Evolutionary conservation across 2,329 filamentous ascomycete species (phyloP).

Genomic region (Coniochaeta hoffmannii): DNA sequence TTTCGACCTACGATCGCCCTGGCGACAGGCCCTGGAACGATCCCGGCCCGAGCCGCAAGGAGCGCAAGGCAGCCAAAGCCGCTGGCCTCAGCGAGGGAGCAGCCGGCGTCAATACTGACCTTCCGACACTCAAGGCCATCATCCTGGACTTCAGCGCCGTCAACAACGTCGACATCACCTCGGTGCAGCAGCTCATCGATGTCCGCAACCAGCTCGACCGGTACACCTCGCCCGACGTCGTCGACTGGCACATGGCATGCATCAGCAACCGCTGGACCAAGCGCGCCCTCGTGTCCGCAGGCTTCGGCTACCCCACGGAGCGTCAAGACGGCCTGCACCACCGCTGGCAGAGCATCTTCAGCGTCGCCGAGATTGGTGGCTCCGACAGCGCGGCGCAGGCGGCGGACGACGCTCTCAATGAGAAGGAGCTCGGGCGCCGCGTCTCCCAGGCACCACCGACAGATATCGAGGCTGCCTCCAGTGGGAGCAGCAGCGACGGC

Average conservation of each 20-base stretch:
- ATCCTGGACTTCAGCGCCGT: constrained; percentile 92
- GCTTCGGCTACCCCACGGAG: constrained; percentile 75
- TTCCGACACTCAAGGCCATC: constrained; percentile 50
- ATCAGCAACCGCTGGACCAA: constrained; percentile 95
- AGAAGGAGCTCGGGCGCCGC: constrained; percentile 28
- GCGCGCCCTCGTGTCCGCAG: constrained; percentile 75
- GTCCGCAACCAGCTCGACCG: constrained; percentile 88
- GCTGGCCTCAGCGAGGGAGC: constrained; percentile 10
- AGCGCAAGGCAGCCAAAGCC: constrained; percentile 19
- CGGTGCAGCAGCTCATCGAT: constrained; percentile 86
- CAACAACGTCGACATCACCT: constrained; percentile 90
- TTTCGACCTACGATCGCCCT: constrained; percentile 52
- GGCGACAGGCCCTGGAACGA: constrained; percentile 95
- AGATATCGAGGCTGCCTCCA: constrained; percentile 17
- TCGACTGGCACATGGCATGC: constrained; percentile 95
- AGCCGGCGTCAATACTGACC: constrained; percentile 12
- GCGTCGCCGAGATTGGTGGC: constrained; percentile 76
- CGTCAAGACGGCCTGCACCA: constrained; percentile 43
- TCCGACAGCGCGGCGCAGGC: constrained; percentile 59
- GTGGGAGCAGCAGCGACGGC: constrained; percentile 21
- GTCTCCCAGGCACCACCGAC: constrained; percentile 8
- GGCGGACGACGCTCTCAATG: constrained; percentile 58
- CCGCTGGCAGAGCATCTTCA: constrained; percentile 93
- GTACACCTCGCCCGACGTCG: constrained; percentile 70
- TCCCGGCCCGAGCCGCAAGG: constrained; percentile 59